These are phyloP conservation scores for Boeremia exigua DNA, from an alignment of 2,329 filamentous ascomycete species.

Conservation along the genomic window DNA sequence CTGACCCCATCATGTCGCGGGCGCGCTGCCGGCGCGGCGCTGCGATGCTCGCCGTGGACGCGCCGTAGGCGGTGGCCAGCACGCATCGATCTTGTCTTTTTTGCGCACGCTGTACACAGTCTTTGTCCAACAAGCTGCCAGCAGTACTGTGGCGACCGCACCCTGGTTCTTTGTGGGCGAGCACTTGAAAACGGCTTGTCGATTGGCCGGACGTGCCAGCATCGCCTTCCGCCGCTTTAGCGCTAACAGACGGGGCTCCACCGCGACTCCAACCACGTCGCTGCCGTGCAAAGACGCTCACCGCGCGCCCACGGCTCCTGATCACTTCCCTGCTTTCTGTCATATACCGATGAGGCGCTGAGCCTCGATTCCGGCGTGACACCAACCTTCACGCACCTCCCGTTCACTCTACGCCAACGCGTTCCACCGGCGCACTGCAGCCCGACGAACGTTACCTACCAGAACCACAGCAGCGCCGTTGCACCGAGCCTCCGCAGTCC, in stretches of 20 bases:
- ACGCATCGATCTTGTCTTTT: not conserved
- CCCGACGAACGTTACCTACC: slow-evolving; percentile 25
- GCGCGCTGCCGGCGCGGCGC: slow-evolving; percentile 10
- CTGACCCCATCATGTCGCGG: slow-evolving; percentile 14
- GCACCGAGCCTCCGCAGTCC: not conserved
- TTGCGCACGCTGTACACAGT: slow-evolving; percentile 1
- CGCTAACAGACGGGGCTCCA: slow-evolving; percentile 26
- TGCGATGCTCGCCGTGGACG: slow-evolving; percentile 8
- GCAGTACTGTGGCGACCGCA: slow-evolving; percentile 3
- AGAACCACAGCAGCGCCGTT: slow-evolving; percentile 6
- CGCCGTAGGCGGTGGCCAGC: slow-evolving; percentile 16
- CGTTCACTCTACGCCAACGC: slow-evolving; percentile 9
- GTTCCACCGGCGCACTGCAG: slow-evolving; percentile 25
- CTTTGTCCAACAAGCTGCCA: slow-evolving; percentile 2
- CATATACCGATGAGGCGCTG: slow-evolving; percentile 17
- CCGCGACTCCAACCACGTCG: slow-evolving; percentile 25
- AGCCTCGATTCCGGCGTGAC: slow-evolving; percentile 15
- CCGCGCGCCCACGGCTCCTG: slow-evolving; percentile 10
- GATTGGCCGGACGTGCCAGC: slow-evolving; percentile 25
- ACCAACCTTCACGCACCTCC: slow-evolving; percentile 13
- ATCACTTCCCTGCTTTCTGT: not conserved
- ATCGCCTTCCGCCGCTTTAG: slow-evolving; percentile 27
- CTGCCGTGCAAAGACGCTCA: slow-evolving; percentile 17
- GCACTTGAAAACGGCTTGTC: slow-evolving; percentile 14
- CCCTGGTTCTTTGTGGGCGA: slow-evolving; percentile 10